Evolutionary conservation across 306 rosid genomes (phyloP).

Genomic region (Senna siamea): DNA sequence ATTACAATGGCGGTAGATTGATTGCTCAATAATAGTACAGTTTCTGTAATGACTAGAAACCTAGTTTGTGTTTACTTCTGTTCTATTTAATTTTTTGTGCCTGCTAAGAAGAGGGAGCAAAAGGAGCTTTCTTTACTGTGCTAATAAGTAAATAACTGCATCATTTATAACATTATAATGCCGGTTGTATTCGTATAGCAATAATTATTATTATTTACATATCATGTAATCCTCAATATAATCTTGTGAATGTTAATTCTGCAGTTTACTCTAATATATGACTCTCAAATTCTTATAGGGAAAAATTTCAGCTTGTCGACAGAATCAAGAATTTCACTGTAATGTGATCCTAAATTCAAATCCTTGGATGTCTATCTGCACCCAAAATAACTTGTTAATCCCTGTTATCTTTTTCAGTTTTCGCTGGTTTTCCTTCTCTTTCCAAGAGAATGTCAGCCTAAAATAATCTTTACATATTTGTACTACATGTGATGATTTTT

Average conservation of each 20-base stretch:
- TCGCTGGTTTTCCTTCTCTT: background rate
- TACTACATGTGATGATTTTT: background rate
- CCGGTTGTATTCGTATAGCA: constrained; percentile 3
- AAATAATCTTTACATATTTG: background rate
- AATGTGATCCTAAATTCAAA: background rate
- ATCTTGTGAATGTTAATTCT: constrained; percentile 6
- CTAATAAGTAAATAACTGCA: background rate
- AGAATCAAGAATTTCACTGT: background rate
- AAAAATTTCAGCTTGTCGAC: background rate
- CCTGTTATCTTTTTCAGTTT: background rate
- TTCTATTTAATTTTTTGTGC: constrained; percentile 26
- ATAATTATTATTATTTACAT: background rate
- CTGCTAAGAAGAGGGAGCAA: background rate
- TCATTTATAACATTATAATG: background rate
- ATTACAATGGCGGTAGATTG: constrained; percentile 16
- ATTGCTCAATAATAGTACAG: constrained; percentile 24
- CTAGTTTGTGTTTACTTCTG: background rate
- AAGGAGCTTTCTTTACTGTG: background rate
- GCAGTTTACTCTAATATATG: background rate
- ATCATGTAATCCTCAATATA: background rate
- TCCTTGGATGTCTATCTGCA: background rate
- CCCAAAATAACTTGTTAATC: background rate
- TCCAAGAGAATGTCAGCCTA: background rate
- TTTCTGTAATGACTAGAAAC: constrained; percentile 31
- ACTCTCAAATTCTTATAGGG: background rate